Conservation (phyloP, 2,329 filamentous ascomycete species). For the Lojkania enalia region DNA sequence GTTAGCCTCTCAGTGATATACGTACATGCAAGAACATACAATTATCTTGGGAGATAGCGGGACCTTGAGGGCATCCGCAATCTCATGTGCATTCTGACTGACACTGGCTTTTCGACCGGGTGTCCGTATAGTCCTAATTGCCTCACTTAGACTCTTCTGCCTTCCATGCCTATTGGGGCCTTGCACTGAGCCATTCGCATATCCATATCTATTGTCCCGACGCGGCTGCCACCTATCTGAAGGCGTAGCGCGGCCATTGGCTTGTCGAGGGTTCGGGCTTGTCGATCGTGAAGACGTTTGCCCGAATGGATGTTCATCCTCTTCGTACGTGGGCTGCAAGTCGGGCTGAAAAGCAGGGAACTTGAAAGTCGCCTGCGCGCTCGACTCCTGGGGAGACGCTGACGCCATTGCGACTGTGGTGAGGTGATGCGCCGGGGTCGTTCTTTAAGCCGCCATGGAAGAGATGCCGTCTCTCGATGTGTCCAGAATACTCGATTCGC, state of each 20-base stretch:
- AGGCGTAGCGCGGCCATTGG: slow-evolving; percentile 34
- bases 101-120: slow-evolving; percentile 72
- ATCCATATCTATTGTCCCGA: slow-evolving; percentile 55
- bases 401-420: slow-evolving; percentile 33
- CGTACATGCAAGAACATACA: slow-evolving; percentile 65
- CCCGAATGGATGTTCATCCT: slow-evolving; percentile 42
- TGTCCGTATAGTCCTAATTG: slow-evolving; percentile 79
- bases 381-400: slow-evolving; percentile 32
- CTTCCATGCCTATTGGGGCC: slow-evolving; percentile 59
- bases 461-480: too few relatives aligned
- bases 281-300: slow-evolving; percentile 38
- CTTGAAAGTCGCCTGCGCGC: slow-evolving; percentile 45
- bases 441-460: slow-evolving; percentile 40
- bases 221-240: slow-evolving; percentile 65
- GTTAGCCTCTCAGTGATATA: slow-evolving; percentile 29
- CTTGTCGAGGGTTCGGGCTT: slow-evolving; percentile 32
- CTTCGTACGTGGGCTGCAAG: slow-evolving; percentile 43
- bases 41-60: slow-evolving; percentile 87
- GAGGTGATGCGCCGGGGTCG: slow-evolving; percentile 15
- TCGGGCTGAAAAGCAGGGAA: slow-evolving; percentile 52
- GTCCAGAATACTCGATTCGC: slow-evolving; percentile 10
- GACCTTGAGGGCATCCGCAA: slow-evolving; percentile 86
- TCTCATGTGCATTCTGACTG: slow-evolving; percentile 89
- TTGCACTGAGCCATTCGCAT: slow-evolving; percentile 45
- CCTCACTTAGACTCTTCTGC: slow-evolving; percentile 87